Evolutionary conservation across 2,329 filamentous ascomycete species (phyloP).

Genomic region (Epicoccum nigrum): DNA sequence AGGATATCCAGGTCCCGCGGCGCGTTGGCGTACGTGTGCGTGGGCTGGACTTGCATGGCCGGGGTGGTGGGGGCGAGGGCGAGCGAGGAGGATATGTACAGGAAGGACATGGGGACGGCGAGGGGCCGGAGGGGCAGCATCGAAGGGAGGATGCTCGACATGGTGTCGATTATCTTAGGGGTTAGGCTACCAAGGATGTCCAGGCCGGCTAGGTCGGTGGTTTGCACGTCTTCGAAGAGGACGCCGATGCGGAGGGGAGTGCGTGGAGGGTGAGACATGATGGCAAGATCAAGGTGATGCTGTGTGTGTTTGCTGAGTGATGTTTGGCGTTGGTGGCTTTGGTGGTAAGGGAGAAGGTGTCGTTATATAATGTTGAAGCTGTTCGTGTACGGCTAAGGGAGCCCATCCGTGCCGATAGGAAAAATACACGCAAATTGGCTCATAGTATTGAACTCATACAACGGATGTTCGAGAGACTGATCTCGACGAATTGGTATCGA

Average conservation of each 20-base stretch:
- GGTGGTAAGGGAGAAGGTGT: no score
- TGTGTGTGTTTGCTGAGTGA: no score
- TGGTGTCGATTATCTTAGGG: conserved; percentile 27
- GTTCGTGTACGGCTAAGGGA: no score
- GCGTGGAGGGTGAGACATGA: no score
- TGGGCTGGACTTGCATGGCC: conserved; percentile 44
- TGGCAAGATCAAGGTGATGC: not conserved
- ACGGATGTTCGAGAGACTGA: no score
- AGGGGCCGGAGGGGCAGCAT: conserved; percentile 16
- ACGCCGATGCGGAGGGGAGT: not conserved
- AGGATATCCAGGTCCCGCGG: conserved; percentile 53
- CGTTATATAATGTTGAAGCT: no score
- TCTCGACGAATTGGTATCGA: no score
- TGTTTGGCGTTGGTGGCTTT: no score
- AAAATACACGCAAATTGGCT: no score
- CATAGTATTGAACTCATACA: no score
- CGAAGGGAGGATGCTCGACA: conserved; percentile 14
- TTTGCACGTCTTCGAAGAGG: conserved; percentile 32
- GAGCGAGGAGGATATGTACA: conserved; percentile 48
- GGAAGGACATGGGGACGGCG: conserved; percentile 45
- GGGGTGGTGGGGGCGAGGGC: conserved; percentile 41
- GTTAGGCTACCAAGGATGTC: conserved; percentile 51
- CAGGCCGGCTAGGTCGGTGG: conserved; percentile 50
- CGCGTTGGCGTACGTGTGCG: conserved; percentile 49
- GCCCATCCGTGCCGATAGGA: no score